A percentile compares a stretch with the other conserved stretches of the same genome.
phyloP scores from a whole-genome alignment of 2,329 filamentous ascomycete genomes.

The Xylariaceae sp. region DNA sequence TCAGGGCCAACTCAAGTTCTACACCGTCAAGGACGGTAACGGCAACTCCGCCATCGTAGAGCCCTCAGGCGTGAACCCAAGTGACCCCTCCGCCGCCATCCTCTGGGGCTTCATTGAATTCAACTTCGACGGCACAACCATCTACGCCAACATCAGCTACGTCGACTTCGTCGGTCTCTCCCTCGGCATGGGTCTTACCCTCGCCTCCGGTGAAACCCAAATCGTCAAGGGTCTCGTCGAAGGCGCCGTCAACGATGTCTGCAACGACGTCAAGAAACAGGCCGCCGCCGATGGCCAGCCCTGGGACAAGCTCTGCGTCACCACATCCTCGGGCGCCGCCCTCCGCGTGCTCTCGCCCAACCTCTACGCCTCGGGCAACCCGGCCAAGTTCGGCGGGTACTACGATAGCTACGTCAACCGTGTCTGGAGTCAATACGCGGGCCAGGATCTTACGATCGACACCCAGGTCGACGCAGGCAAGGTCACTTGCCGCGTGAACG shows the following conservation, averaged over 20 bases:
- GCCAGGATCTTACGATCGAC: slow-evolving; percentile 38
- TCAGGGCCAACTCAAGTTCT: slow-evolving; percentile 38
- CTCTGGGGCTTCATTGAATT: slow-evolving; percentile 50
- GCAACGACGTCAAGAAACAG: slow-evolving; percentile 37
- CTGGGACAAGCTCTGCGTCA: slow-evolving; percentile 43
- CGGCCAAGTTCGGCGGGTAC: slow-evolving; percentile 36
- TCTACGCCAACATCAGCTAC: slow-evolving; percentile 47
- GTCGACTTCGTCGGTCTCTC: slow-evolving; percentile 48
- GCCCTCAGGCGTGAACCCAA: slow-evolving; percentile 41
- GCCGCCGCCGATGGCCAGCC: slow-evolving; percentile 35
- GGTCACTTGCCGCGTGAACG: slow-evolving; percentile 37
- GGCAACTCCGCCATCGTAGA: slow-evolving; percentile 39
- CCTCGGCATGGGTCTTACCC: slow-evolving; percentile 43
- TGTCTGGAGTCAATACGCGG: slow-evolving; percentile 41
- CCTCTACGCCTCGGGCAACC: slow-evolving; percentile 36
- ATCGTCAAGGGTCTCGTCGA: slow-evolving; percentile 37
- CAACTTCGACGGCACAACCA: slow-evolving; percentile 34
- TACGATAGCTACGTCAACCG: slow-evolving; percentile 42
- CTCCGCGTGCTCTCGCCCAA: slow-evolving; percentile 45
- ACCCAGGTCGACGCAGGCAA: slow-evolving; percentile 38
- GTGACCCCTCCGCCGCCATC: slow-evolving; percentile 39
- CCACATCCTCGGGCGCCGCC: slow-evolving; percentile 32
- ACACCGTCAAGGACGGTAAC: slow-evolving; percentile 30
- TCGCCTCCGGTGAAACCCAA: slow-evolving; percentile 35
- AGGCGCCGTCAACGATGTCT: slow-evolving; percentile 37